These are phyloP conservation scores for Saccharomycopsis hybrid DNA, from an alignment of 1,139 yeast genomes.

Conservation along the genomic window DNA sequence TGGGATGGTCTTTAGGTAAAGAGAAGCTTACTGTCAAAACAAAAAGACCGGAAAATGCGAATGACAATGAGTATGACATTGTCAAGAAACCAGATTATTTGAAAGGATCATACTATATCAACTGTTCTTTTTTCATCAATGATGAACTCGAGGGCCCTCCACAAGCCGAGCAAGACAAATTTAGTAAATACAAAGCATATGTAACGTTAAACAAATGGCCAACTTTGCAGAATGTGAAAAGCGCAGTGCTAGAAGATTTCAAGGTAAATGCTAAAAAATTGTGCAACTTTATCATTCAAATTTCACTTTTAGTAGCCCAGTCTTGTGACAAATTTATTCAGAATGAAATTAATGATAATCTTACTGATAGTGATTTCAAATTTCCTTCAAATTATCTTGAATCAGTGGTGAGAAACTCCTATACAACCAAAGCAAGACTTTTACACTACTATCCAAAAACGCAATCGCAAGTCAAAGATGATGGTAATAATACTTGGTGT, in stretches of 20 bases:
- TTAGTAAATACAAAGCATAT: constrained; percentile 37
- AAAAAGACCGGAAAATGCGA: neutral
- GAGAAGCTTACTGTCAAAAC: constrained; percentile 34
- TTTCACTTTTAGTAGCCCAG: constrained; percentile 45
- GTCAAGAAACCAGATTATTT: constrained; percentile 40
- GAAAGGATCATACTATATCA: constrained; percentile 57
- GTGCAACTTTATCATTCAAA: constrained; percentile 43
- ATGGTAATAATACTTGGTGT: constrained; percentile 42
- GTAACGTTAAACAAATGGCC: constrained; percentile 56
- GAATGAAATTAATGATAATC: constrained; percentile 14
- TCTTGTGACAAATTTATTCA: constrained; percentile 45
- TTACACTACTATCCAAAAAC: constrained; percentile 45
- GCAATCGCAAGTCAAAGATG: constrained; percentile 20
- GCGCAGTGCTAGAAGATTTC: constrained; percentile 26
- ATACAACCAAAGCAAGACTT: constrained; percentile 54
- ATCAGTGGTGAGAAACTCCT: constrained; percentile 41
- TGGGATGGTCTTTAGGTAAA: constrained; percentile 65
- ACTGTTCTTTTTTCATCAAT: constrained; percentile 50
- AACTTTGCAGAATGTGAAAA: neutral
- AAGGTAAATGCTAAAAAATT: constrained; percentile 35
- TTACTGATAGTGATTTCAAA: neutral
- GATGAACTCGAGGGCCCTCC: constrained; percentile 42
- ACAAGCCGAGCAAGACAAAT: constrained; percentile 29
- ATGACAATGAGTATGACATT: constrained; percentile 26
- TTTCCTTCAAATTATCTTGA: constrained; percentile 33